Evolutionary conservation across 164 flowering plant species (phyloP).

Genomic region (Liquidambar formosana): DNA sequence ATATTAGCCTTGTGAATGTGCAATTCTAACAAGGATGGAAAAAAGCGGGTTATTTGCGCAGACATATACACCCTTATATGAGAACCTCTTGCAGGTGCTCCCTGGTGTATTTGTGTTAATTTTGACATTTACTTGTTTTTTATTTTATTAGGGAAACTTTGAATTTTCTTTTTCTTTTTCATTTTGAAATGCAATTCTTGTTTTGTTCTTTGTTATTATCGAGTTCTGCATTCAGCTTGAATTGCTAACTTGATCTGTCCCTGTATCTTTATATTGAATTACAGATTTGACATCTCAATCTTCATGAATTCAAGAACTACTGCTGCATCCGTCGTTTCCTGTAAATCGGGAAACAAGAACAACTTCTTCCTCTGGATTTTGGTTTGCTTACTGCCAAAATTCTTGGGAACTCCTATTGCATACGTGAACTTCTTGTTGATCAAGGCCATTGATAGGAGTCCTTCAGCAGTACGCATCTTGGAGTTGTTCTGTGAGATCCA

Average conservation of each 20-base stretch:
- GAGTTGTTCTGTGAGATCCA: conserved; percentile 19
- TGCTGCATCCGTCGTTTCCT: conserved; percentile 79
- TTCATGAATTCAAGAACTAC: conserved; percentile 80
- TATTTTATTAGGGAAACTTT: background rate
- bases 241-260: background rate
- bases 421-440: conserved; percentile 49
- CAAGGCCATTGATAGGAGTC: conserved; percentile 64
- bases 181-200: too few relatives aligned
- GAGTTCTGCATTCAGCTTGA: background rate
- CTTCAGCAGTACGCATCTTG: conserved; percentile 31
- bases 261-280: conserved; percentile 10
- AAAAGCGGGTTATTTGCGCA: too few relatives aligned
- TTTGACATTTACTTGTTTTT: background rate
- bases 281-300: conserved; percentile 57
- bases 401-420: conserved; percentile 54
- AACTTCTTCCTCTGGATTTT: conserved; percentile 64
- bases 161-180: too few relatives aligned
- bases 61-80: too few relatives aligned
- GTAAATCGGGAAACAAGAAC: conserved; percentile 78
- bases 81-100: background rate
- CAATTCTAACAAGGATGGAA: too few relatives aligned
- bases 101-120: too few relatives aligned
- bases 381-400: conserved; percentile 66
- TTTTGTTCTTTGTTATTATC: too few relatives aligned
- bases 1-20: too few relatives aligned